Evolutionary conservation across 2,329 filamentous ascomycete genomes (phyloP).

Genomic region (Sphaerulina vaccinii): DNA sequence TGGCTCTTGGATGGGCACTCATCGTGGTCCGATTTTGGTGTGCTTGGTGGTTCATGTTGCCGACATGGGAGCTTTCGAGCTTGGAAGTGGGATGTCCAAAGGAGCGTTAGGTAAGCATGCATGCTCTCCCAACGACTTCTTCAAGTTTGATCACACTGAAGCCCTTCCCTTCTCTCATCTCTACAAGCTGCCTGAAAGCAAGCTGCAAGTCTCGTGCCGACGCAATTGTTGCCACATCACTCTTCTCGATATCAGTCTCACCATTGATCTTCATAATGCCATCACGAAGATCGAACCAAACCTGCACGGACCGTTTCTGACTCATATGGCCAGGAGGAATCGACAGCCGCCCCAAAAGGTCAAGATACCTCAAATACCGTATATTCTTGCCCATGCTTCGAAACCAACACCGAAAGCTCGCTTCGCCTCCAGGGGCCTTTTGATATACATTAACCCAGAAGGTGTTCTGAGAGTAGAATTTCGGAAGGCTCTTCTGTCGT

Average conservation of each 20-base stretch:
- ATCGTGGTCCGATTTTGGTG: not conserved
- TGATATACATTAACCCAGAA: too few relatives aligned
- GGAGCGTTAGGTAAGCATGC: too few relatives aligned
- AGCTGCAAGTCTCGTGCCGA: constrained; percentile 20
- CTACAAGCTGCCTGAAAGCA: constrained; percentile 17
- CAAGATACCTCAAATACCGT: constrained; percentile 19
- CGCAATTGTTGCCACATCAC: not conserved
- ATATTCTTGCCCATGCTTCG: constrained; percentile 26
- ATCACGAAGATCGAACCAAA: constrained; percentile 25
- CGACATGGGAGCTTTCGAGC: too few relatives aligned
- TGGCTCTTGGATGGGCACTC: not conserved
- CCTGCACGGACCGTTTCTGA: constrained; percentile 20
- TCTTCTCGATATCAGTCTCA: too few relatives aligned
- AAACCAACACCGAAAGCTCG: constrained; percentile 5
- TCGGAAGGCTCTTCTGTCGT: constrained; percentile 24
- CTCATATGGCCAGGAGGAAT: constrained; percentile 29
- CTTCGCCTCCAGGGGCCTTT: too few relatives aligned
- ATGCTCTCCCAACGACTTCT: not conserved
- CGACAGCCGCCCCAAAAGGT: constrained; percentile 27
- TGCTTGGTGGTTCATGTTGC: too few relatives aligned
- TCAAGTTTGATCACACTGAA: not conserved
- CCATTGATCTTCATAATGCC: constrained; percentile 23
- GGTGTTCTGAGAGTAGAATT: constrained; percentile 29
- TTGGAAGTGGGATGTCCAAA: too few relatives aligned
- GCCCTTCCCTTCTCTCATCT: constrained; percentile 12